Base-by-base conservation (phyloP, 1,284 basidiomycete species). In the Leucoagaricus sp. region DNA sequence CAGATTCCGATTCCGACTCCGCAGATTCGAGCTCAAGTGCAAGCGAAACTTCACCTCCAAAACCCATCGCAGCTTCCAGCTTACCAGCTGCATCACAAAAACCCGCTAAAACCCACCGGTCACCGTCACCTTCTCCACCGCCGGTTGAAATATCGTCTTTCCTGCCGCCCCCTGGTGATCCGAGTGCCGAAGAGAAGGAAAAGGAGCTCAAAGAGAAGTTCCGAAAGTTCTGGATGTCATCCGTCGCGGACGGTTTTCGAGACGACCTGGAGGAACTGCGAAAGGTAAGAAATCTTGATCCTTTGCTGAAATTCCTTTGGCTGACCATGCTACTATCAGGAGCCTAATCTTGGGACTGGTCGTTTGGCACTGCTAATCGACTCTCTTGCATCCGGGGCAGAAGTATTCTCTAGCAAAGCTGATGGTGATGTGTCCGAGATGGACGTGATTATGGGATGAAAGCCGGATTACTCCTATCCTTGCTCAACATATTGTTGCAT, bases 141-240 rank as follows among this genome's bases (percentile, higher is more conserved):
- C 84, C 84, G 4, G 75, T 77, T 21, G 64, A 74, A 9, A 71
- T 86, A 10, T 82, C 82, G 0, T 73, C 84, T 1, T 87, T 88
- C 63, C 64, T 86, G 4, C 61, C 63, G 23, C 54, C 59, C 4
- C 47, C 53, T 21, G 57, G 58, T 0, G 53, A 65, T 9, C 58
- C 63, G 7, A 64, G 66, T 3, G 59, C 64, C 12, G 58, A 59
- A 29, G 69, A 72, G 8, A 63, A 71, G 9, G 69, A 69, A 26
- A 66, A 75, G 55, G 71, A 75, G 33, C 65, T 92, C 63, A 85
- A 82, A 61, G 82, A 82, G 26, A 81, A 77, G 41, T 92, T 92
- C 65, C 74, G 83, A 55, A 86, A 85, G 66, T 91, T 92, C 66
- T 93, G 89, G 89, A 91, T 93, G 88, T 70, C 82, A 2, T 82